Evolutionary conservation across 1,284 basidiomycete species (phyloP).

Genomic region (Cutaneotrichosporon mucoides): DNA sequence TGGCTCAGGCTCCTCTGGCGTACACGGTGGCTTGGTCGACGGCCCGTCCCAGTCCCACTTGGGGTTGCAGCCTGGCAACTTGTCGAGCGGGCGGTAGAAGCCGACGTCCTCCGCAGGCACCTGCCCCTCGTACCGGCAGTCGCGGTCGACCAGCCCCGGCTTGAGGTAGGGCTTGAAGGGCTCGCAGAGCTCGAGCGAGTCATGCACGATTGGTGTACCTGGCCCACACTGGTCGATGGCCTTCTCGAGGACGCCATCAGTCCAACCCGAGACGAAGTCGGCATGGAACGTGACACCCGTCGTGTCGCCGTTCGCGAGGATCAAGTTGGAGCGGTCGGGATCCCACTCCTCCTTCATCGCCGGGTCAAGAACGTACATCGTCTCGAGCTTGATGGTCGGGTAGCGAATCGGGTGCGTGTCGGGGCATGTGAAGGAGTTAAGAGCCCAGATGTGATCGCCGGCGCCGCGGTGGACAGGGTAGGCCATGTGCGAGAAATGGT

Average conservation of each 20-base stretch:
- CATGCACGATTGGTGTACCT: too few species aligned
- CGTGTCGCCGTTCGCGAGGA: constrained; percentile 41
- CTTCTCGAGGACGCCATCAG: constrained; percentile 16
- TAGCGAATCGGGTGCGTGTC: constrained; percentile 29
- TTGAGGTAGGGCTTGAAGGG: too few species aligned
- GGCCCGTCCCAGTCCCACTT: constrained; percentile 6
- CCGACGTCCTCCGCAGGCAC: not conserved
- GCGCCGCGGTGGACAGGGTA: constrained; percentile 36
- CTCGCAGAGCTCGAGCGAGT: too few species aligned
- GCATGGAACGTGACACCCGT: constrained; percentile 35
- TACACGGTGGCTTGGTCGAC: not conserved
- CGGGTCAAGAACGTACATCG: constrained; percentile 3
- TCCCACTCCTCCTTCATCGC: not conserved
- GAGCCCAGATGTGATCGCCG: constrained; percentile 9
- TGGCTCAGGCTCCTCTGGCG: not conserved
- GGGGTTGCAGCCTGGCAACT: constrained; percentile 10
- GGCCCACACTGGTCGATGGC: constrained; percentile 39
- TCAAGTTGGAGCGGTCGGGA: constrained; percentile 20
- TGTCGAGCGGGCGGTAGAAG: not conserved
- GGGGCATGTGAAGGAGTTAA: constrained; percentile 11
- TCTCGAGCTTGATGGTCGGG: constrained; percentile 38
- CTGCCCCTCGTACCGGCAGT: not conserved
- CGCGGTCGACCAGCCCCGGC: too few species aligned
- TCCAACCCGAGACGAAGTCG: constrained; percentile 37
- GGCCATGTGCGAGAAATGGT: constrained; percentile 48